Percentiles rank a stretch among this genome's conserved stretches.
Conservation (phyloP, 108 stramenopile species). For the Nannochloropsis salina region DNA sequence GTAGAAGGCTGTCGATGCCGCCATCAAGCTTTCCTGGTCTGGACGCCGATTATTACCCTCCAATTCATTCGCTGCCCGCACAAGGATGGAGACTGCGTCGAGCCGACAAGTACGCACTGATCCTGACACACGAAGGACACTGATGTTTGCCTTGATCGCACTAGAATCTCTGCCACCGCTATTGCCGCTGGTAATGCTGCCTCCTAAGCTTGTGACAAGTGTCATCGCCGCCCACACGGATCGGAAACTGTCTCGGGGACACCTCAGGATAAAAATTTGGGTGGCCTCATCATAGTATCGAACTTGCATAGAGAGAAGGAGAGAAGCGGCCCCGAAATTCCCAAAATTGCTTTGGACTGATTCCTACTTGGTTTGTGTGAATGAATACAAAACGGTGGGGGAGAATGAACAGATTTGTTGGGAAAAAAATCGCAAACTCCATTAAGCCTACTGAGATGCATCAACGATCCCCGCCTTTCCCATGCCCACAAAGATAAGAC, state of each 20-base stretch:
- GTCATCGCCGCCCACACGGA: conserved; percentile 11
- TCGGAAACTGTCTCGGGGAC: not conserved
- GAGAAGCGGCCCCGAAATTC: not conserved
- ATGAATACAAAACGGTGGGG: not conserved
- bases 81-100: not conserved
- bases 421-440: no score
- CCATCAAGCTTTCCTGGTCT: no score
- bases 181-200: not conserved
- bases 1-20: not conserved
- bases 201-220: not conserved
- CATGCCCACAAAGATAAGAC: no score
- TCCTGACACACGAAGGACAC: not conserved
- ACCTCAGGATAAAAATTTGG: not conserved
- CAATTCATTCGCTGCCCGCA: not conserved
- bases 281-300: conserved; percentile 14
- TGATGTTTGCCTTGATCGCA: not conserved
- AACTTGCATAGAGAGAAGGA: not conserved
- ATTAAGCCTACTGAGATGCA: no score
- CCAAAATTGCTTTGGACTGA: not conserved
- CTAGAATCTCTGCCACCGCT: not conserved
- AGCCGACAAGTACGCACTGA: not conserved
- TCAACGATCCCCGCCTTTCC: no score
- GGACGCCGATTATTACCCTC: no score
- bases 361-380: no score
- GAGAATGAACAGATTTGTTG: not conserved